Percentiles rank a stretch among this genome's conserved stretches.
These are phyloP conservation scores for Evansstolkia leycettana DNA, from an alignment of 495 filamentous ascomycete genomes.

Conservation along the genomic window DNA sequence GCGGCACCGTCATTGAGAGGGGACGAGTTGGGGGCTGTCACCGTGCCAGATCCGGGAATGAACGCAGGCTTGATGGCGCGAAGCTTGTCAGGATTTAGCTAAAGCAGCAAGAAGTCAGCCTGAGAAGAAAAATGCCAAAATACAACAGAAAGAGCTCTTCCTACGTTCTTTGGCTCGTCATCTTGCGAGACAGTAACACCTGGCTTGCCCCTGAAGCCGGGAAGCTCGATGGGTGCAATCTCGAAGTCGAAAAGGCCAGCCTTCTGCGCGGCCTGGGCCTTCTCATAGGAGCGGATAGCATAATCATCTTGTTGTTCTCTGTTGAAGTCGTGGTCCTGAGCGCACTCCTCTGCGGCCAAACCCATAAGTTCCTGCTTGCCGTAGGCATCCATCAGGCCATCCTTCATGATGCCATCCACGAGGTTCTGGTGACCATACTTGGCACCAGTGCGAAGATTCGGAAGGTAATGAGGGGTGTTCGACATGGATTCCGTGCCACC, in stretches of 20 bases:
- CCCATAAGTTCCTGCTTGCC: conserved; percentile 91
- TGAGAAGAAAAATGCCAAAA: background rate
- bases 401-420: conserved; percentile 82
- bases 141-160: conserved; percentile 5
- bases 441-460: conserved; percentile 64
- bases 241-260: conserved; percentile 68
- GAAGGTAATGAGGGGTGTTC: conserved; percentile 93
- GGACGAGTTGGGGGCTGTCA: conserved; percentile 95
- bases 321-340: conserved; percentile 65
- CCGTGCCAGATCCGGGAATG: conserved; percentile 66
- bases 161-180: conserved; percentile 87
- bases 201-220: conserved; percentile 82
- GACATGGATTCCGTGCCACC: conserved; percentile 97
- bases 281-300: conserved; percentile 83
- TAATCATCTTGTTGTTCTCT: conserved; percentile 86
- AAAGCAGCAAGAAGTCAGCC: conserved; percentile 4
- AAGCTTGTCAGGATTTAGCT: conserved; percentile 88
- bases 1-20: conserved; percentile 90
- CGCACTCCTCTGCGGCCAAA: conserved; percentile 82
- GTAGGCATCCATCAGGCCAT: conserved; percentile 87
- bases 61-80: conserved; percentile 76
- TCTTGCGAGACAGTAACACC: conserved; percentile 67
- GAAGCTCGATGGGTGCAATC: conserved; percentile 82
- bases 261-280: conserved; percentile 74
- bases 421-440: conserved; percentile 84